These are phyloP conservation scores for Tricholoma terreum DNA, from an alignment of 768 basidiomycete genomes.

Conservation along the genomic window DNA sequence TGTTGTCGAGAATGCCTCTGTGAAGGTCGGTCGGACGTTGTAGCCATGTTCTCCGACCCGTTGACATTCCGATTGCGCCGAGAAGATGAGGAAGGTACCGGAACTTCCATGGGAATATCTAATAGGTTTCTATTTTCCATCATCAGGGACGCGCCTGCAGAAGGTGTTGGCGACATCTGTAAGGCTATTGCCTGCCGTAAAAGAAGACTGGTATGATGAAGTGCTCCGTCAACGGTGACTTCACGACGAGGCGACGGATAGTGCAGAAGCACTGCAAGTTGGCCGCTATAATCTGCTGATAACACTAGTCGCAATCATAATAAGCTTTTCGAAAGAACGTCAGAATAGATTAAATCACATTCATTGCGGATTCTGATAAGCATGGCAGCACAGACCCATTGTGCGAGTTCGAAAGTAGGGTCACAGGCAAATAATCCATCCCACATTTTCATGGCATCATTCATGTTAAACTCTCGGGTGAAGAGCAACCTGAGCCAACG, in stretches of 20 bases:
- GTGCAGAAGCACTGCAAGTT: conserved; percentile 80
- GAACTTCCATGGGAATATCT: conserved; percentile 67
- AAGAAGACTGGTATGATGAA: conserved; percentile 65
- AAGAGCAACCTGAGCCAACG: conserved; percentile 94
- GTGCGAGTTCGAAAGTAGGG: conserved; percentile 69
- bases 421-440: conserved; percentile 92
- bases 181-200: conserved; percentile 81
- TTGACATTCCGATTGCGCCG: conserved; percentile 34
- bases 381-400: conserved; percentile 93
- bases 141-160: conserved; percentile 74
- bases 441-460: conserved; percentile 87
- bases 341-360: conserved; percentile 38
- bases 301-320: conserved; percentile 54
- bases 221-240: conserved; percentile 32
- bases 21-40: conserved; percentile 6
- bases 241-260: conserved; percentile 63
- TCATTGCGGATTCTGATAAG: conserved; percentile 89
- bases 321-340: conserved; percentile 9
- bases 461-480: conserved; percentile 85
- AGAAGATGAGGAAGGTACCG: conserved; percentile 40
- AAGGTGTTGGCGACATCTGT: conserved; percentile 67
- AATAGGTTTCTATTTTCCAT: conserved; percentile 81
- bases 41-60: conserved; percentile 13
- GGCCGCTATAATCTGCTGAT: conserved; percentile 79
- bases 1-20: conserved; percentile 37